Evolutionary conservation across 371 early-diverging fungal species (phyloP).

Genomic region (Mortierella sp.): DNA sequence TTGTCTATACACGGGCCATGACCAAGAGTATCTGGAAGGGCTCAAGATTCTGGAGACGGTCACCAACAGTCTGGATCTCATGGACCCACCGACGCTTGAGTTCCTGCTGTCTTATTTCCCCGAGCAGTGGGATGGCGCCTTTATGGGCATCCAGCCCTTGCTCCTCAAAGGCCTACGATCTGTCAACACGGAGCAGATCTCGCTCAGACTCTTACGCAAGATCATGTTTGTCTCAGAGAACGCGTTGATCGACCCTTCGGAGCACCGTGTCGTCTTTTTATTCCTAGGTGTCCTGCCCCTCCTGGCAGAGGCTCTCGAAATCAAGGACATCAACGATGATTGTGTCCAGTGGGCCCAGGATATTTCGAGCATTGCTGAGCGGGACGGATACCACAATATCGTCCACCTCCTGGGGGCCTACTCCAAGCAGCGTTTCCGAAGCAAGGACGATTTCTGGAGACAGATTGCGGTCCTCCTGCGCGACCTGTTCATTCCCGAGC

Average conservation of each 20-base stretch:
- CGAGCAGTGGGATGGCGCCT: constrained; percentile 81
- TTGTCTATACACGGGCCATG: constrained; percentile 81
- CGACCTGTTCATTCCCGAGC: constrained; percentile 75
- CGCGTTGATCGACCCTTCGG: constrained; percentile 76
- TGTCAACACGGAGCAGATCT: constrained; percentile 67
- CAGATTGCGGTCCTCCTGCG: constrained; percentile 74
- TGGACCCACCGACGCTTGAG: constrained; percentile 57
- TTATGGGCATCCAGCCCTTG: constrained; percentile 82
- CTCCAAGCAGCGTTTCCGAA: constrained; percentile 75
- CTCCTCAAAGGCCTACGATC: constrained; percentile 83
- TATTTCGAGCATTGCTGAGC: constrained; percentile 69
- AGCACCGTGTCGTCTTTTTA: constrained; percentile 72
- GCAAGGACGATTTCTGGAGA: constrained; percentile 79
- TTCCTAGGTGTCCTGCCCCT: constrained; percentile 79
- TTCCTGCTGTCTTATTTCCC: constrained; percentile 73
- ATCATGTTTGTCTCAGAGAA: constrained; percentile 70
- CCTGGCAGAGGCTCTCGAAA: constrained; percentile 76
- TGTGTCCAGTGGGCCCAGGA: constrained; percentile 64
- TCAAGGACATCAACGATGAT: constrained; percentile 49
- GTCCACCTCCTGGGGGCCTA: constrained; percentile 72
- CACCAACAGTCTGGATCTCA: constrained; percentile 67
- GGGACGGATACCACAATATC: constrained; percentile 63
- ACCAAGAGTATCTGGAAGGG: constrained; percentile 83
- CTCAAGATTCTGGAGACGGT: constrained; percentile 75
- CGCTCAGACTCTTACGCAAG: constrained; percentile 68